A percentile compares a stretch with the other conserved stretches of the same genome.
phyloP scores from a whole-genome alignment of 2,329 filamentous ascomycete genomes.

The Chalara sp. region DNA sequence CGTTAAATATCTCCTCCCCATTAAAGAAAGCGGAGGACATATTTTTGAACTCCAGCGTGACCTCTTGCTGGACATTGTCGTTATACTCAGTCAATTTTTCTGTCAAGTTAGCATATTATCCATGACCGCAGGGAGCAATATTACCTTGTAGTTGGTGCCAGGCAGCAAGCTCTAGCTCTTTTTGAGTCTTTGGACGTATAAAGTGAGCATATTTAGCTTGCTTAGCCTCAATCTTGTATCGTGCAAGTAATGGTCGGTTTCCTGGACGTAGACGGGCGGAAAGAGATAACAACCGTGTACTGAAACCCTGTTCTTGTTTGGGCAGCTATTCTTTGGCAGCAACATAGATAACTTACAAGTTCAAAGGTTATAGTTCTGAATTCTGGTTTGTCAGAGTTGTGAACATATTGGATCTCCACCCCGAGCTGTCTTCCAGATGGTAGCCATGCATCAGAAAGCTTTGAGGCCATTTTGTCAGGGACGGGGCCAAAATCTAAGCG shows the following conservation, averaged over 20 bases:
- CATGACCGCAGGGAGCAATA: too few species aligned
- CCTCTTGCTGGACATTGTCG: neutral
- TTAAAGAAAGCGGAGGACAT: slow-evolving; percentile 10
- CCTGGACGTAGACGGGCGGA: neutral
- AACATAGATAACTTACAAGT: neutral
- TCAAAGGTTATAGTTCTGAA: neutral
- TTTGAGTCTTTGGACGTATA: too few species aligned
- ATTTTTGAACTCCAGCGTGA: slow-evolving; percentile 6
- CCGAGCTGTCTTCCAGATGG: too few species aligned
- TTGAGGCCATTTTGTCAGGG: too few species aligned
- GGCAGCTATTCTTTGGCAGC: neutral
- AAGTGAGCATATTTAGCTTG: neutral
- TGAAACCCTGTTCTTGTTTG: neutral
- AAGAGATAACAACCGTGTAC: neutral
- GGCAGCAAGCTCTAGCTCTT: too few species aligned
- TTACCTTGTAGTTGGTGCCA: too few species aligned
- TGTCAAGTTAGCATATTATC: neutral
- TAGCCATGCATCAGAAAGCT: too few species aligned
- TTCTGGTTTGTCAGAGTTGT: too few species aligned
- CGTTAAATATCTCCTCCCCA: slow-evolving; percentile 4
- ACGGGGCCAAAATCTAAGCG: too few species aligned
- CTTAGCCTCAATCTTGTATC: neutral
- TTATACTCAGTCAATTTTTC: neutral
- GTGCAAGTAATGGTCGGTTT: neutral
- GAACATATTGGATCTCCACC: too few species aligned